phyloP scores from a whole-genome alignment of 2,329 filamentous ascomycete species.

The Colletotrichum camelliae region DNA sequence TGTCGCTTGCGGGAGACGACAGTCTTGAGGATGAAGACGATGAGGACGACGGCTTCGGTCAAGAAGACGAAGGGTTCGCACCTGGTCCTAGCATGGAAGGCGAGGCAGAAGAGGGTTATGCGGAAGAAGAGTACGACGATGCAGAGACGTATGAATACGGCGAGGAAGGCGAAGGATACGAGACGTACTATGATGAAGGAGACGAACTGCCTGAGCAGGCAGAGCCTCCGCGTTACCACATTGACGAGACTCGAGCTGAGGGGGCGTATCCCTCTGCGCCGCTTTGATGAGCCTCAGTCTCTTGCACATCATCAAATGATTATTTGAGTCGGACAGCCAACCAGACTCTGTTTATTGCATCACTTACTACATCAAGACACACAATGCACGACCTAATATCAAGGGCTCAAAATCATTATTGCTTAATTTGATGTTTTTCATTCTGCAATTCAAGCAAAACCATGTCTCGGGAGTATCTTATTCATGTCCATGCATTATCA shows the following conservation, averaged over 20 bases:
- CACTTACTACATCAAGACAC: neutral
- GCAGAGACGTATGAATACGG: slow-evolving; percentile 28
- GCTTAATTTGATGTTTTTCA: neutral
- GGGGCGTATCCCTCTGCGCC: slow-evolving; percentile 5
- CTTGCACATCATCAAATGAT: neutral
- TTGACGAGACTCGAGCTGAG: neutral
- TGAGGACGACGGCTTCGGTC: slow-evolving; percentile 22
- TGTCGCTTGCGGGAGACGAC: slow-evolving; percentile 12
- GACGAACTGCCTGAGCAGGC: neutral
- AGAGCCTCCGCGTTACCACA: neutral
- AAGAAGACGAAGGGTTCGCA: slow-evolving; percentile 18
- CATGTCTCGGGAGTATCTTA: neutral
- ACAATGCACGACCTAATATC: neutral
- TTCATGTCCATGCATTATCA: neutral
- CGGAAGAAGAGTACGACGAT: slow-evolving; percentile 30
- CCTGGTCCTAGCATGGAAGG: neutral
- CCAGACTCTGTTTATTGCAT: neutral
- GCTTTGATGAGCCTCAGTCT: neutral
- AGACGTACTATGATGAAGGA: neutral
- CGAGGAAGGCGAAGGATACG: slow-evolving; percentile 26
- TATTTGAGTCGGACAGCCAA: neutral
- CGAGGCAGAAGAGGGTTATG: slow-evolving; percentile 21
- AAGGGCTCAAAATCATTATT: neutral
- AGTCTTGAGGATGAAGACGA: slow-evolving; percentile 37
- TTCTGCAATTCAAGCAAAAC: neutral